phyloP scores from a whole-genome alignment of 768 basidiomycete species.

The Boletus sp. region DNA sequence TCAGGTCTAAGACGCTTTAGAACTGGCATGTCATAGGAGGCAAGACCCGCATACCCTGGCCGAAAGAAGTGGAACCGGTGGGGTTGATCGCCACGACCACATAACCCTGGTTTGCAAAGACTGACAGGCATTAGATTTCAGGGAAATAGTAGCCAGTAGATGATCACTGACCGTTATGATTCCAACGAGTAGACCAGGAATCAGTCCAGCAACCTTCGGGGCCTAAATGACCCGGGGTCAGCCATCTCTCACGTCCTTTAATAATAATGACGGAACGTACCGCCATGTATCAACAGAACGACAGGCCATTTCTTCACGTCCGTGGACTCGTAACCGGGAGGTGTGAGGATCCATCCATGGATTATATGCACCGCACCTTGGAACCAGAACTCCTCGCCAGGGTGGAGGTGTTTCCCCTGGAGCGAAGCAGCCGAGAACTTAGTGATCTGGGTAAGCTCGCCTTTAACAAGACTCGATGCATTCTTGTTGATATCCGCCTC shows the following conservation, averaged over 20 bases:
- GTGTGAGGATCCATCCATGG: conserved; percentile 84
- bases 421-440: conserved; percentile 56
- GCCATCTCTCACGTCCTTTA: background rate
- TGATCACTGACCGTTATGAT: conserved; percentile 61
- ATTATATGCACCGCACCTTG: conserved; percentile 74
- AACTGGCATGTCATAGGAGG: background rate
- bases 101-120: conserved; percentile 87
- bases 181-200: conserved; percentile 90
- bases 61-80: conserved; percentile 91
- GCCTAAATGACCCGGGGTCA: conserved; percentile 35
- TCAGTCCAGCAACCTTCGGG: conserved; percentile 89
- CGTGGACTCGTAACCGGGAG: conserved; percentile 66
- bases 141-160: background rate
- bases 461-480: conserved; percentile 22
- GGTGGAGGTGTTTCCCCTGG: conserved; percentile 52
- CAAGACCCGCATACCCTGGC: conserved; percentile 54
- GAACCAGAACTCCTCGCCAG: conserved; percentile 87
- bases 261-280: conserved; percentile 25
- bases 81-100: conserved; percentile 87
- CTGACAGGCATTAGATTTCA: conserved; percentile 30
- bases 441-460: conserved; percentile 57
- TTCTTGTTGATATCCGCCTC: conserved; percentile 40
- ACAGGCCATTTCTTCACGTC: conserved; percentile 75
- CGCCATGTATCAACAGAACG: conserved; percentile 80
- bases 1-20: conserved; percentile 49